A percentile compares a stretch with the other conserved stretches of the same genome.
phyloP scores from a whole-genome alignment of 805 yeast species.

The Suhomyces kilbournensis region DNA sequence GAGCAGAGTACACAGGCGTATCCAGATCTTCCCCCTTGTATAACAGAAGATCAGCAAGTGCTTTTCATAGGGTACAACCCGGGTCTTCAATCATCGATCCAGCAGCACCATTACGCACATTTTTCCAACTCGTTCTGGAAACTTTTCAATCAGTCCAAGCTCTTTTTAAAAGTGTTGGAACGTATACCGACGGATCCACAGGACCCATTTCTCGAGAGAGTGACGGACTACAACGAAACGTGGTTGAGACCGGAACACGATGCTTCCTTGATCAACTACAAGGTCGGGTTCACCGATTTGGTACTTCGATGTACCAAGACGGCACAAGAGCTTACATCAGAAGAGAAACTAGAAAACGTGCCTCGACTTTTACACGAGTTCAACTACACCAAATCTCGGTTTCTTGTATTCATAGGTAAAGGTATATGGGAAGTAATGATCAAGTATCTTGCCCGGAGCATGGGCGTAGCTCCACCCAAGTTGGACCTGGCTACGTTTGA shows the following conservation, averaged over 20 bases:
- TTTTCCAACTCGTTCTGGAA: slow-evolving; percentile 68
- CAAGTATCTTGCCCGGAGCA: slow-evolving; percentile 24
- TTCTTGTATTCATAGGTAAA: slow-evolving; percentile 63
- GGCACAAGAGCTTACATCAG: slow-evolving; percentile 48
- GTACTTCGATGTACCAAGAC: slow-evolving; percentile 61
- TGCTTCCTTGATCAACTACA: slow-evolving; percentile 37
- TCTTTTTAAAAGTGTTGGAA: slow-evolving; percentile 27
- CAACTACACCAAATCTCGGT: slow-evolving; percentile 31
- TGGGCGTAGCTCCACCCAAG: slow-evolving; percentile 24
- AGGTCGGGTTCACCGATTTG: slow-evolving; percentile 70
- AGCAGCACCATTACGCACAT: slow-evolving; percentile 74
- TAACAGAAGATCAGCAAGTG: slow-evolving; percentile 25
- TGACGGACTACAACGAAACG: slow-evolving; percentile 12
- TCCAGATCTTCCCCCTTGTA: slow-evolving; percentile 33
- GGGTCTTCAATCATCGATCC: slow-evolving; percentile 55
- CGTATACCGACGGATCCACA: background rate
- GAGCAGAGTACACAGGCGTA: background rate
- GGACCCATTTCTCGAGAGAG: slow-evolving; percentile 12
- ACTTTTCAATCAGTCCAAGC: slow-evolving; percentile 50
- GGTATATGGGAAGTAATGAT: slow-evolving; percentile 69
- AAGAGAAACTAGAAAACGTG: slow-evolving; percentile 56
- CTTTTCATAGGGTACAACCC: slow-evolving; percentile 76
- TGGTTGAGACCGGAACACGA: slow-evolving; percentile 36
- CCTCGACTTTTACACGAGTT: slow-evolving; percentile 50
- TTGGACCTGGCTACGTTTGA: slow-evolving; percentile 33